Percentiles rank a stretch among this genome's conserved stretches.
These are phyloP conservation scores for Coemansia pectinata DNA, from an alignment of 192 early-diverging fungal species.

Conservation along the genomic window DNA sequence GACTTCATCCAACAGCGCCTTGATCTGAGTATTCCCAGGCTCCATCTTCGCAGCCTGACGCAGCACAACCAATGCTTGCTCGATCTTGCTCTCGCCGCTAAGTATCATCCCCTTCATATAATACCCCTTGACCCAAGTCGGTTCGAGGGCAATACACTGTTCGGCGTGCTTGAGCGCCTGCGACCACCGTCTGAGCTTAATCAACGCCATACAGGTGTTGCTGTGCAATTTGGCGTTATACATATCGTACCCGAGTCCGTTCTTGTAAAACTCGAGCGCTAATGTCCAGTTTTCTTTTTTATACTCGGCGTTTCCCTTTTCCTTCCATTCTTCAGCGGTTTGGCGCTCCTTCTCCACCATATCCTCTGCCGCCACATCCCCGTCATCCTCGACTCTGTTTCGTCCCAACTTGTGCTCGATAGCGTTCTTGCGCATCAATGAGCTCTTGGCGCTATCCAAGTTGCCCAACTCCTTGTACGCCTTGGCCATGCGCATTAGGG, in stretches of 20 bases:
- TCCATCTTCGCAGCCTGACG: conserved; percentile 40
- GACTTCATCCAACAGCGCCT: conserved; percentile 44
- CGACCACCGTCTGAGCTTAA: conserved; percentile 46
- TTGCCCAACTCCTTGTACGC: conserved; percentile 55
- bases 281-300: conserved; percentile 47
- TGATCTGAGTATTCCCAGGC: conserved; percentile 37
- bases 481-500: conserved; percentile 57
- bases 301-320: conserved; percentile 51
- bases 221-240: conserved; percentile 52
- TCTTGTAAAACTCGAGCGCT: conserved; percentile 48
- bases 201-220: conserved; percentile 54
- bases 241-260: conserved; percentile 50
- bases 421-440: conserved; percentile 53
- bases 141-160: conserved; percentile 56
- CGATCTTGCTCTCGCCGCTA: conserved; percentile 53
- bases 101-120: conserved; percentile 55
- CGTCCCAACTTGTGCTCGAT: conserved; percentile 55
- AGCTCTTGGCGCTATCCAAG: conserved; percentile 47
- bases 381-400: conserved; percentile 11
- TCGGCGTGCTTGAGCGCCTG: conserved; percentile 57
- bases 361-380: conserved; percentile 3
- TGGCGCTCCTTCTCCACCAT: conserved; percentile 14
- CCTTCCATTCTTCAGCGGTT: conserved; percentile 50
- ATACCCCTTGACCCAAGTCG: conserved; percentile 54
- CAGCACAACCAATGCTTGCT: conserved; percentile 35